phyloP scores from a whole-genome alignment of 192 early-diverging fungal genomes.

The Anaeromyces robustus region DNA sequence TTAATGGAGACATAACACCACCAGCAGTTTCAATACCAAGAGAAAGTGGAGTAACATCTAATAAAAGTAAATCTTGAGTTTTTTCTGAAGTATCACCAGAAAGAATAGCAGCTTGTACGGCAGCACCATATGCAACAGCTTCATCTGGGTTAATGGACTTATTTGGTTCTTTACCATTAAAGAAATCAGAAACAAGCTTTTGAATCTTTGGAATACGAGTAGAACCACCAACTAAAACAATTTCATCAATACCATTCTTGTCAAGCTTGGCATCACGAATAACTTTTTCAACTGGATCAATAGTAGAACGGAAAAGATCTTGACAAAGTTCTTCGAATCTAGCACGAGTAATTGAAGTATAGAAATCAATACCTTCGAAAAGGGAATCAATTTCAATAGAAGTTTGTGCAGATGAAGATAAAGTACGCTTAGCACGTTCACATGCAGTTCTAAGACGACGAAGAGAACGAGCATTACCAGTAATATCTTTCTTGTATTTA shows the following conservation, averaged over 20 bases:
- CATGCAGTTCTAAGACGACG: constrained; percentile 92
- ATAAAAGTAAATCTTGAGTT: constrained; percentile 82
- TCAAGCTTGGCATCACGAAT: constrained; percentile 92
- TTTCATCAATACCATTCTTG: constrained; percentile 79
- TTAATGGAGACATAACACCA: constrained; percentile 95
- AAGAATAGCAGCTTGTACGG: constrained; percentile 93
- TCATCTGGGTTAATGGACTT: constrained; percentile 95
- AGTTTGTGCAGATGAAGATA: constrained; percentile 86
- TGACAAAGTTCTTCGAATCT: constrained; percentile 98
- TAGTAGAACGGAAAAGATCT: constrained; percentile 86
- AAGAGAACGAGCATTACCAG: constrained; percentile 76
- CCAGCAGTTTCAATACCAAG: constrained; percentile 97
- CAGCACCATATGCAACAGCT: constrained; percentile 96
- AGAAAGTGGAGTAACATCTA: constrained; percentile 92
- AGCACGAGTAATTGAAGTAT: constrained; percentile 93
- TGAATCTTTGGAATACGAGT: constrained; percentile 99
- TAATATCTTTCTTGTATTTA: constrained; percentile 93
- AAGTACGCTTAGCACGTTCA: constrained; percentile 94
- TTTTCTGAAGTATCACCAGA: constrained; percentile 92
- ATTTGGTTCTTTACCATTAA: constrained; percentile 98
- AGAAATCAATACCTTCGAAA: constrained; percentile 95
- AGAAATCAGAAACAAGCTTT: constrained; percentile 94
- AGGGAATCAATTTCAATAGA: constrained; percentile 94
- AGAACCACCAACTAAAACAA: constrained; percentile 94
- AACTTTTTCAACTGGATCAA: constrained; percentile 93